Evolutionary conservation across 495 filamentous ascomycete genomes (phyloP).

Genomic region (Xylaria intraflava): DNA sequence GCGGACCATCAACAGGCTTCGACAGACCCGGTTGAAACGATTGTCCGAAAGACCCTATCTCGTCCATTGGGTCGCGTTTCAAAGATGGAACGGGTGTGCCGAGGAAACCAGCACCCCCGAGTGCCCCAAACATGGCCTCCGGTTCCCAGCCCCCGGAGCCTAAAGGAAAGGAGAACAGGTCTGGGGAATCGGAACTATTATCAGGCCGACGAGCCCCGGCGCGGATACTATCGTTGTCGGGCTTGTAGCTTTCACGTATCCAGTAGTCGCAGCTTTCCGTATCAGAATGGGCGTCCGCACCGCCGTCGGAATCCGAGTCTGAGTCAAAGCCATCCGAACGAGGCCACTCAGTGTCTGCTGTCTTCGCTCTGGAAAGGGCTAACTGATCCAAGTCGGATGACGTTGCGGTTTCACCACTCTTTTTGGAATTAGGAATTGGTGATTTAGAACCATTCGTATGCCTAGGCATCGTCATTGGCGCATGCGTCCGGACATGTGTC

Average conservation of each 20-base stretch:
- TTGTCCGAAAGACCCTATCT: slow-evolving; percentile 29
- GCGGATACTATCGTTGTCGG: slow-evolving; percentile 18
- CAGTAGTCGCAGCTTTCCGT: slow-evolving; percentile 38
- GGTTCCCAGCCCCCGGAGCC: slow-evolving; percentile 34
- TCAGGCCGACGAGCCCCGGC: slow-evolving; percentile 20
- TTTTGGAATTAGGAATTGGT: neutral
- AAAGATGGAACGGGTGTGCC: slow-evolving; percentile 23
- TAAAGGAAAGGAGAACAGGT: slow-evolving; percentile 41
- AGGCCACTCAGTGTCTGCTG: slow-evolving; percentile 21
- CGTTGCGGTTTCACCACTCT: neutral
- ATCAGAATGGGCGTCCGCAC: slow-evolving; percentile 30
- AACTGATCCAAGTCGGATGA: slow-evolving; percentile 21
- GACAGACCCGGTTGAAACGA: slow-evolving; percentile 21
- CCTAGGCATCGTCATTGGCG: neutral
- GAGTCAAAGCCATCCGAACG: slow-evolving; percentile 32
- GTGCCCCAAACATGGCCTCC: slow-evolving; percentile 36
- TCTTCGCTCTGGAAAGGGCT: slow-evolving; percentile 28
- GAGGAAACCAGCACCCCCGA: slow-evolving; percentile 30
- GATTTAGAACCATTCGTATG: neutral
- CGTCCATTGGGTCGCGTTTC: slow-evolving; percentile 34
- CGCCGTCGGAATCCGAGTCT: slow-evolving; percentile 27
- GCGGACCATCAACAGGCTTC: slow-evolving; percentile 16
- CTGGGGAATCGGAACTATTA: slow-evolving; percentile 28
- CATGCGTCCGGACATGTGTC: too few relatives aligned
- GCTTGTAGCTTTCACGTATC: slow-evolving; percentile 39